These are phyloP conservation scores for Hevea brasiliensis DNA, from an alignment of 345 rosid species.

Conservation along the genomic window DNA sequence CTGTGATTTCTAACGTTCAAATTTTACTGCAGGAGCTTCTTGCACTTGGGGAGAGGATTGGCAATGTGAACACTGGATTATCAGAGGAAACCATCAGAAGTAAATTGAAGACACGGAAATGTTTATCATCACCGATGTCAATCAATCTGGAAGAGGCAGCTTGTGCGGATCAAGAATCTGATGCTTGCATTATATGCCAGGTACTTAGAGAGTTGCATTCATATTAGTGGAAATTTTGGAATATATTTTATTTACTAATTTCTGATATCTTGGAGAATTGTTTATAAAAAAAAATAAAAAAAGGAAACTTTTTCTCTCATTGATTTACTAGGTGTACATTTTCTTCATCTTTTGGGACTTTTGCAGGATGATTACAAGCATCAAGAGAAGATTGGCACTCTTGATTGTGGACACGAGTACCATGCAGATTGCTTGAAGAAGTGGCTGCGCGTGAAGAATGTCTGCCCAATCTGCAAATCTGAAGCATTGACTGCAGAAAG, in stretches of 20 bases:
- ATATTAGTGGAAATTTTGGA: not conserved
- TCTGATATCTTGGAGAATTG: no score
- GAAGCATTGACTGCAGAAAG: conserved; percentile 50
- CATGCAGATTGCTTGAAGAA: conserved; percentile 80
- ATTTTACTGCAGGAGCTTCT: conserved; percentile 68
- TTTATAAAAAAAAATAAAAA: no score
- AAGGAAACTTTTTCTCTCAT: no score
- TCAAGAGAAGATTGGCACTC: conserved; percentile 55
- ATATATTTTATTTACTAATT: not conserved
- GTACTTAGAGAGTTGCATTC: conserved; percentile 34
- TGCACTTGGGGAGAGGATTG: conserved; percentile 77
- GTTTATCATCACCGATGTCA: conserved; percentile 26
- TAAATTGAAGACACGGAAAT: conserved; percentile 51
- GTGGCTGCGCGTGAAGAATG: conserved; percentile 81
- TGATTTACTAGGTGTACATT: no score
- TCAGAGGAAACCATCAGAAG: conserved; percentile 53
- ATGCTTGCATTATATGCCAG: conserved; percentile 89
- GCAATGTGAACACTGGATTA: conserved; percentile 76
- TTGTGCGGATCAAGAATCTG: conserved; percentile 50
- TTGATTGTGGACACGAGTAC: conserved; percentile 76
- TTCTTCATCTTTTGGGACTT: not conserved
- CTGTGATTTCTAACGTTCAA: not conserved
- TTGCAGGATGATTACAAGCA: conserved; percentile 63
- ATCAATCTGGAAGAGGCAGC: conserved; percentile 65
- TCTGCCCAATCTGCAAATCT: conserved; percentile 86